Percentiles rank a stretch among this genome's conserved stretches.
Evolutionary conservation across 805 yeast species (phyloP).

Genomic region (Crinitomyces ghanaensis): DNA sequence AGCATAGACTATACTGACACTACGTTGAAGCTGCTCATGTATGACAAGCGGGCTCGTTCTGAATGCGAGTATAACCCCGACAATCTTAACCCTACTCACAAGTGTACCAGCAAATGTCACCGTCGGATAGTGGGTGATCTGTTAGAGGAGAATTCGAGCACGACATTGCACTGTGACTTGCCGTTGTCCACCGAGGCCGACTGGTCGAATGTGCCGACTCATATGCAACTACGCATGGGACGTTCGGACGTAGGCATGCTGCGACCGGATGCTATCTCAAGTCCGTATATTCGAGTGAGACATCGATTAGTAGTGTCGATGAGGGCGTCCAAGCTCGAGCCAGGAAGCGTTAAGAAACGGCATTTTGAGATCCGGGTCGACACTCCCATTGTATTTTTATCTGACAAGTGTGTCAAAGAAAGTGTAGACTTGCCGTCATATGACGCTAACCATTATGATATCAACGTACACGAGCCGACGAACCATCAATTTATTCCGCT

Average conservation of each 20-base stretch:
- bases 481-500: neutral
- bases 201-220: neutral
- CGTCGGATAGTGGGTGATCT: slow-evolving; percentile 1
- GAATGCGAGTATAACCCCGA: neutral
- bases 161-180: slow-evolving; percentile 9
- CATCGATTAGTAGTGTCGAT: slow-evolving; percentile 92
- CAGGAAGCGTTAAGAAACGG: slow-evolving; percentile 48
- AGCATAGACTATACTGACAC: slow-evolving; percentile 44
- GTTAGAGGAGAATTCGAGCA: slow-evolving; percentile 2
- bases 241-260: slow-evolving; percentile 11
- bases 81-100: neutral
- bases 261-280: slow-evolving; percentile 73
- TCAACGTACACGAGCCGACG: neutral
- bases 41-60: slow-evolving; percentile 45
- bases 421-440: slow-evolving; percentile 22
- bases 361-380: slow-evolving; percentile 93
- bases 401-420: slow-evolving; percentile 21
- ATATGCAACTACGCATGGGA: neutral
- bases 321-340: slow-evolving; percentile 50
- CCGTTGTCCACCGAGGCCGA: slow-evolving; percentile 10
- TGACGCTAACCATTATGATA: no score
- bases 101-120: neutral
- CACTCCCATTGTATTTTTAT: slow-evolving; percentile 75
- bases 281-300: slow-evolving; percentile 66
- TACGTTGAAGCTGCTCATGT: slow-evolving; percentile 32